Percentiles rank a stretch among this genome's conserved stretches.
Evolutionary conservation across 371 early-diverging fungal genomes (phyloP).

Genomic region (Apophysomyces ossiformis): DNA sequence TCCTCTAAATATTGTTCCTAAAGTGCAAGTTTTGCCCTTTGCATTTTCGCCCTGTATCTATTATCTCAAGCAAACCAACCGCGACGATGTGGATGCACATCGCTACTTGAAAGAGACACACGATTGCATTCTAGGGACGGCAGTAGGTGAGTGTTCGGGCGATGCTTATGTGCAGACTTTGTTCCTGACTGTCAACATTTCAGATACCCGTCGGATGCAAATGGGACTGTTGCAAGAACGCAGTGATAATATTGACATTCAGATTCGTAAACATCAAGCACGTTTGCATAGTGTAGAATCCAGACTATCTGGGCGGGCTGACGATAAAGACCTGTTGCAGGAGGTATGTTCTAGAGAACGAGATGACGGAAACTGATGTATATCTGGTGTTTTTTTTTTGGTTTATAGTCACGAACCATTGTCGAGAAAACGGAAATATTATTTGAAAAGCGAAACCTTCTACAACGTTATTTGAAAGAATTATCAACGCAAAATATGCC

Average conservation of each 20-base stretch:
- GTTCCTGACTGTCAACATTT: constrained; percentile 4
- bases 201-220: constrained; percentile 65
- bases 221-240: constrained; percentile 55
- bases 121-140: constrained; percentile 53
- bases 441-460: constrained; percentile 48
- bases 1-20: constrained; percentile 20
- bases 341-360: constrained; percentile 29
- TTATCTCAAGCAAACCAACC: constrained; percentile 62
- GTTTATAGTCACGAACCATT: constrained; percentile 38
- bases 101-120: constrained; percentile 53
- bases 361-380: constrained; percentile 13
- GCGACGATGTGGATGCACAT: constrained; percentile 44
- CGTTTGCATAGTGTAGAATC: constrained; percentile 43
- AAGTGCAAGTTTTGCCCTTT: constrained; percentile 61
- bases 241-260: constrained; percentile 60
- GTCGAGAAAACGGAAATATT: constrained; percentile 48
- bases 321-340: constrained; percentile 25
- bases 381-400: not conserved
- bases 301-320: constrained; percentile 23
- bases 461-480: constrained; percentile 44
- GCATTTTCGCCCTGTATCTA: constrained; percentile 64
- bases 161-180: not conserved
- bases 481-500: constrained; percentile 34
- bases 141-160: constrained; percentile 37
- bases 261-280: constrained; percentile 59